phyloP scores from a whole-genome alignment of 495 filamentous ascomycete species.

The Geopyxis carbonaria region DNA sequence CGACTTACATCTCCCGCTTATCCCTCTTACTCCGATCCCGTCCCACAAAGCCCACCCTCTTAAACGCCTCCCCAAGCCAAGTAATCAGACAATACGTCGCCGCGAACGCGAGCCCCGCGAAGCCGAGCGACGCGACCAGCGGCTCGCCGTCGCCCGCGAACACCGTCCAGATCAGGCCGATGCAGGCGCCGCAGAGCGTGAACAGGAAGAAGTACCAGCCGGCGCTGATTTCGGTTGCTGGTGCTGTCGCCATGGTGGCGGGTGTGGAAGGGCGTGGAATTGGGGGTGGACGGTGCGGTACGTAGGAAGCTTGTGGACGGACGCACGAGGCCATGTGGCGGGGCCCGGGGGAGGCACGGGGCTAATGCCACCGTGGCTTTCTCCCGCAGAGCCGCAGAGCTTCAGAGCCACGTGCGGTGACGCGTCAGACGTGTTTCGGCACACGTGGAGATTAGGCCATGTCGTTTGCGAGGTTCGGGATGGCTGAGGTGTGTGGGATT shows the following conservation, averaged over 20 bases:
- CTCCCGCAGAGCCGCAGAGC: no score
- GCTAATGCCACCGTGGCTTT: no score
- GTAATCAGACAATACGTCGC: slow-evolving; percentile 65
- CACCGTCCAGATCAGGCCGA: slow-evolving; percentile 62
- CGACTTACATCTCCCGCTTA: slow-evolving; percentile 52
- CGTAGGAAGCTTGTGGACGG: no score
- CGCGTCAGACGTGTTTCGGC: no score
- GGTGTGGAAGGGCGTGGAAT: background rate
- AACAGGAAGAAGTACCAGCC: slow-evolving; percentile 36
- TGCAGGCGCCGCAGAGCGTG: slow-evolving; percentile 47
- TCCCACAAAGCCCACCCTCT: slow-evolving; percentile 77
- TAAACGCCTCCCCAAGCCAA: slow-evolving; percentile 88
- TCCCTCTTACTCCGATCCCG: slow-evolving; percentile 70
- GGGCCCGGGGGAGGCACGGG: no score
- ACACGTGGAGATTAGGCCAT: no score
- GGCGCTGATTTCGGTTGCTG: slow-evolving; percentile 12
- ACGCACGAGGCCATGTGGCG: no score
- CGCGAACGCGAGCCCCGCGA: slow-evolving; percentile 70
- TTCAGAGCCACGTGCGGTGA: no score
- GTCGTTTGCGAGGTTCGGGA: no score
- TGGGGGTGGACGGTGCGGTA: no score
- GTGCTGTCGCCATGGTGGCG: background rate
- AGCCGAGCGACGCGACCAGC: slow-evolving; percentile 68
- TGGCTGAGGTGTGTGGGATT: no score
- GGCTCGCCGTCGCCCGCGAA: slow-evolving; percentile 77